phyloP scores from a whole-genome alignment of 2,329 filamentous ascomycete genomes.

The Apiospora arundinis region DNA sequence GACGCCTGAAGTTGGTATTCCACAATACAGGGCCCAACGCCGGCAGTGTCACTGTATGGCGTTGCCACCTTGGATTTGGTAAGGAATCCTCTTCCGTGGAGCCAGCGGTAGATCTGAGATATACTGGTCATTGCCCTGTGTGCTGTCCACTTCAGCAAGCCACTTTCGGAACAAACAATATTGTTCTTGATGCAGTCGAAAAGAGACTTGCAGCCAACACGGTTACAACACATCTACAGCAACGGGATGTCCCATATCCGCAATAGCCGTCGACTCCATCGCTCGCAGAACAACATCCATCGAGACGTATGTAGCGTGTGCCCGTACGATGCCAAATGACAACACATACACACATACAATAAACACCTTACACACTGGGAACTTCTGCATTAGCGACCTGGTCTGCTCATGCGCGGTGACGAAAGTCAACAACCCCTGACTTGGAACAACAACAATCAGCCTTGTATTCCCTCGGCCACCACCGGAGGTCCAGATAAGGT shows the following conservation, averaged over 20 bases:
- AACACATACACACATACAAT: slow-evolving; percentile 9
- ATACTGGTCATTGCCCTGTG: slow-evolving; percentile 27
- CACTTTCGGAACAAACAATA: slow-evolving; percentile 38
- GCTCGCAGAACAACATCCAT: not conserved
- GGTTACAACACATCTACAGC: slow-evolving; percentile 33
- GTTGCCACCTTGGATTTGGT: not conserved
- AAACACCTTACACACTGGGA: not conserved
- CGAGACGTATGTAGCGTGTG: not conserved
- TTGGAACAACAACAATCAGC: not conserved
- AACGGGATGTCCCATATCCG: not conserved
- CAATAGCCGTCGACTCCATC: not conserved
- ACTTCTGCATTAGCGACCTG: slow-evolving; percentile 16
- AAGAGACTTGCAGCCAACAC: slow-evolving; percentile 38
- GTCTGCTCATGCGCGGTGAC: not conserved
- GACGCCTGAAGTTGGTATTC: not conserved
- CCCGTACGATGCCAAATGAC: not conserved
- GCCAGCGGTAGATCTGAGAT: slow-evolving; percentile 34
- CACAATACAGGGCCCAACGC: slow-evolving; percentile 3
- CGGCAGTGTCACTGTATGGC: slow-evolving; percentile 5
- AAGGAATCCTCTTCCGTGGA: slow-evolving; percentile 2
- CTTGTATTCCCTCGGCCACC: slow-evolving; percentile 9
- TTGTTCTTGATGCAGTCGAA: slow-evolving; percentile 30
- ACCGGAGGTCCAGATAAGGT: not conserved
- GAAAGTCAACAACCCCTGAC: not conserved
- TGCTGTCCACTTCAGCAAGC: slow-evolving; percentile 39